Base-by-base conservation (phyloP, 345 rosid species). In the Raphanus raphanistrum region DNA sequence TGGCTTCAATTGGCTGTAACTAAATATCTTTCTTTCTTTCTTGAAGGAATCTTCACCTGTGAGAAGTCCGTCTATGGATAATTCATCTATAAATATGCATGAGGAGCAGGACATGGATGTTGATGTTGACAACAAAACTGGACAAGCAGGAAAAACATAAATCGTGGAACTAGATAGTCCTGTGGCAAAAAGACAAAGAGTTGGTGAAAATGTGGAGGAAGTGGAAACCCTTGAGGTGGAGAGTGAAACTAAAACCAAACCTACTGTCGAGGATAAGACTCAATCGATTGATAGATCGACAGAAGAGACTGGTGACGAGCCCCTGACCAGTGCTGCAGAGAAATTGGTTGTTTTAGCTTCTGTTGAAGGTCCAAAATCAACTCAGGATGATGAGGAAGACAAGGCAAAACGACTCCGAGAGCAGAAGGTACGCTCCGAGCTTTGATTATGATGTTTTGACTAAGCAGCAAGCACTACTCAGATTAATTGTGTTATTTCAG, bases 51-150 rank as follows among this genome's bases (percentile, higher is more conserved):
- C 89, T 73, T 89, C 91, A 45, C 85, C 81, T 28, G 79, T 70
- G 4, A 92, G 87, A 74, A 91, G 97, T 78, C 93, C 83, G 8
- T 84, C 82, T 57, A 92, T 86, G 17, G 98, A 82, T 68, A 96
- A 87, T 74, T 86, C 90, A 68, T 87, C 90, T 16, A 85, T 89
- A 78, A 87, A 90, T 79, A 85, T 85, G 79, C 95, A 77, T 55
- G 96, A 91, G 75, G 88, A 90, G 45, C 81, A 76, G 54, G 94
- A 85, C 69, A 82, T 55, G 28, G 93, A 88, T 80, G 89, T 79
- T 43, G 97, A 91, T 66, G 85, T 68, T 63, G 93, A 85, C 84
- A 90, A 82, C 72, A 83, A 74, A 80, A 81, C 75, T 41, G 85
- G 62, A 32, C 88, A 83, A 73, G 21, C 21, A 21, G 79, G 66